Conservation (phyloP, 106 monocot genomes). For the Hemerocallis citrina region DNA sequence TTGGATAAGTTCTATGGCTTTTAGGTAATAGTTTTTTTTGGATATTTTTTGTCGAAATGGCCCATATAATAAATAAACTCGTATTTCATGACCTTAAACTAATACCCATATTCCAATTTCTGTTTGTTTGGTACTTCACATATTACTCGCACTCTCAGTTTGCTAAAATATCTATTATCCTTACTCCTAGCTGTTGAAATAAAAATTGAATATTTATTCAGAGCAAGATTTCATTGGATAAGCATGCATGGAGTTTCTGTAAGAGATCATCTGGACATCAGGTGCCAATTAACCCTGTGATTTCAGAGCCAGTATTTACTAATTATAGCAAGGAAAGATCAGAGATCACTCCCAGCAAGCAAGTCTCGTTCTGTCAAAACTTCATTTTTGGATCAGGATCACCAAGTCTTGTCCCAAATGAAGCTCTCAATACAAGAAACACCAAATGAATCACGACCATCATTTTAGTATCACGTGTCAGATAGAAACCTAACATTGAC, state of each 20-base stretch:
- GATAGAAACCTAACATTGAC: no score
- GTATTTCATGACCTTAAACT: background rate
- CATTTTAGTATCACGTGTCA: no score
- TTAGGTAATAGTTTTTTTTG: background rate
- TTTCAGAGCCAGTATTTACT: constrained; percentile 22
- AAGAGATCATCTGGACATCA: constrained; percentile 36
- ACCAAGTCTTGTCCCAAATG: constrained; percentile 24
- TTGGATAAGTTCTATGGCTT: background rate
- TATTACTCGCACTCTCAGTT: background rate
- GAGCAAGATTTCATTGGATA: constrained; percentile 31
- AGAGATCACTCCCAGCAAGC: constrained; percentile 11
- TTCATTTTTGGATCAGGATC: no score
- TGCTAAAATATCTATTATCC: background rate
- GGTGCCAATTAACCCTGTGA: constrained; percentile 31
- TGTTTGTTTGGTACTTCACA: background rate
- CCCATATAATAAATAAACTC: no score
- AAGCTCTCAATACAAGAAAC: constrained; percentile 14
- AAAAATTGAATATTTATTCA: constrained; percentile 11
- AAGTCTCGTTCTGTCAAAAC: constrained; percentile 8
- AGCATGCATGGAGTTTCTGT: constrained; percentile 53
- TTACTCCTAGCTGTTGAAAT: no score
- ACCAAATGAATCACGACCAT: constrained; percentile 9
- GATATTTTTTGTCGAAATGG: no score
- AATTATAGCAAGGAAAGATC: constrained; percentile 15
- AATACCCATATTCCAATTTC: background rate